Conservation (phyloP, 2,329 filamentous ascomycete species). For the Cladosporium sp. region DNA sequence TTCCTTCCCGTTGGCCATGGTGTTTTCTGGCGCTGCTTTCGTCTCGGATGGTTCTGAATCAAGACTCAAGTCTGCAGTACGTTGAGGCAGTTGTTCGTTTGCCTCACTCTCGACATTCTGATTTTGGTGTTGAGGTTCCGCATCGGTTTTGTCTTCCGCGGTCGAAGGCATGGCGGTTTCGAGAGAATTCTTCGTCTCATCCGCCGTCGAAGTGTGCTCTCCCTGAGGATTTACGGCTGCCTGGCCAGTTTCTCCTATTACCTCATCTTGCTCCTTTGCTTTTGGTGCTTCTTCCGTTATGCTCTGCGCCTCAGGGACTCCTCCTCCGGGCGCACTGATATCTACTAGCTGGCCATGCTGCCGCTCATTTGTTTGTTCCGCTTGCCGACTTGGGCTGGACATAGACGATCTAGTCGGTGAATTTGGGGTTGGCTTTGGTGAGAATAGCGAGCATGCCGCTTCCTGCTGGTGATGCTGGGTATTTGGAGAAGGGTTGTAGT, state of each 20-base stretch:
- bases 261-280: constrained; percentile 13
- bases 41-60: constrained; percentile 8
- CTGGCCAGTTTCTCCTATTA: constrained; percentile 14
- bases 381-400: constrained; percentile 20
- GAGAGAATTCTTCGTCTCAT: not conserved
- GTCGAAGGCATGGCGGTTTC: not conserved
- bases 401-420: constrained; percentile 20
- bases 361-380: constrained; percentile 16
- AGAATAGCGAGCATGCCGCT: constrained; percentile 5
- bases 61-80: constrained; percentile 25
- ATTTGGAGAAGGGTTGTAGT: not conserved
- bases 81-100: constrained; percentile 27
- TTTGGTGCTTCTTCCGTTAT: not conserved
- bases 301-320: not conserved
- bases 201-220: not conserved
- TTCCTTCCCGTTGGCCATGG: constrained; percentile 15
- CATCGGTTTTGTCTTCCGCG: not conserved
- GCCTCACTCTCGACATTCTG: constrained; percentile 25
- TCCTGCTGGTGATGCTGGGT: not conserved
- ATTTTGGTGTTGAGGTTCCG: not conserved
- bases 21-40: constrained; percentile 1
- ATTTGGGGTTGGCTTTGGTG: not conserved
- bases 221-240: constrained; percentile 3
- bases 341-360: constrained; percentile 18
- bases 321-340: not conserved